phyloP scores from a whole-genome alignment of 1,139 yeast genomes.

The Candida sp. region DNA sequence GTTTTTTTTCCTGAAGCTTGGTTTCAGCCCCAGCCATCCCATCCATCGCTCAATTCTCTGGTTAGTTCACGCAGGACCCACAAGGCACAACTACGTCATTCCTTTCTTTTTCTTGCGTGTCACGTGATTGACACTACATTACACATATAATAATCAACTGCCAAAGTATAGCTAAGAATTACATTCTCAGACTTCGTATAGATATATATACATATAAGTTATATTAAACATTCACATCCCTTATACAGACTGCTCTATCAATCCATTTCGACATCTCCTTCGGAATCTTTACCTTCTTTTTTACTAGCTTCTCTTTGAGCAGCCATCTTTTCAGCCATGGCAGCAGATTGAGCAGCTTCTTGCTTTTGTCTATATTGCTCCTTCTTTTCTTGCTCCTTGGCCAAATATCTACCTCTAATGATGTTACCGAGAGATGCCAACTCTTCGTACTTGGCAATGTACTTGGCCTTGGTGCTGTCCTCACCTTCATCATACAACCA shows the following conservation, averaged over 20 bases:
- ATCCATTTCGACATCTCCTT: conserved; percentile 48
- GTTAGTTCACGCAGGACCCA: too few species aligned
- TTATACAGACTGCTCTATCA: conserved; percentile 5
- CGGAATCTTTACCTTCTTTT: conserved; percentile 40
- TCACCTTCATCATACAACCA: conserved; percentile 99
- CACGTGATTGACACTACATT: background rate
- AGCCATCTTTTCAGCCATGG: conserved; percentile 90
- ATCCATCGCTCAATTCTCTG: background rate
- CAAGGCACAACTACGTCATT: background rate
- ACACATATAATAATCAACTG: background rate
- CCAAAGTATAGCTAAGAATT: background rate
- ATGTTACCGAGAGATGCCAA: conserved; percentile 94
- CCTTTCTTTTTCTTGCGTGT: background rate
- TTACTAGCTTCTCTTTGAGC: conserved; percentile 67
- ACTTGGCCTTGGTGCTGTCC: conserved; percentile 95
- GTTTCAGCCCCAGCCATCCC: background rate
- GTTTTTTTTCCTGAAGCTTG: background rate
- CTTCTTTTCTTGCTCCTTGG: conserved; percentile 95
- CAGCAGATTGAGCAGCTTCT: conserved; percentile 88
- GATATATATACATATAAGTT: background rate
- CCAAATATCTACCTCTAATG: conserved; percentile 93
- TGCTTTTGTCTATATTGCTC: conserved; percentile 86
- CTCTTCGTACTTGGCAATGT: conserved; percentile 98
- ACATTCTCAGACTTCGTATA: background rate
- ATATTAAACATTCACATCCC: background rate